These are phyloP conservation scores for Claviceps sp. DNA, from an alignment of 2,329 filamentous ascomycete species.

Conservation along the genomic window DNA sequence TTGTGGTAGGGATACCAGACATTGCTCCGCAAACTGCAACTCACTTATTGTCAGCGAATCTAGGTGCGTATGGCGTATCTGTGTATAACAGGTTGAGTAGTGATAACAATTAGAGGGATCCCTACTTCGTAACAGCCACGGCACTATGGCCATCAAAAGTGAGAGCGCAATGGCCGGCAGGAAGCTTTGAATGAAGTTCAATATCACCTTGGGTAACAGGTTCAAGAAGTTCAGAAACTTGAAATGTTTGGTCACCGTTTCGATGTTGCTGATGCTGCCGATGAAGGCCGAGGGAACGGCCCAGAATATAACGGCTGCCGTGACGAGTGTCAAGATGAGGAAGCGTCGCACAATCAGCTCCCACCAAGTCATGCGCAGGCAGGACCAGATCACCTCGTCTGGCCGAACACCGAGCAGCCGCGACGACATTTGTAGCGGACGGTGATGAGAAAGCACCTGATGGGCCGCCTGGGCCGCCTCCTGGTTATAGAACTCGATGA, in stretches of 20 bases:
- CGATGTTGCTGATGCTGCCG: constrained; percentile 74
- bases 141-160: constrained; percentile 75
- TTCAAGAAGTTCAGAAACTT: constrained; percentile 65
- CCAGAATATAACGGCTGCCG: constrained; percentile 78
- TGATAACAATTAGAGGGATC: not conserved
- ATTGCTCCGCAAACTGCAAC: constrained; percentile 56
- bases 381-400: constrained; percentile 75
- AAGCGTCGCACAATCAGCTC: constrained; percentile 63
- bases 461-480: constrained; percentile 75
- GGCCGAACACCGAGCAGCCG: constrained; percentile 75
- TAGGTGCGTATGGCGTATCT: not conserved
- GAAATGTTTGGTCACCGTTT: constrained; percentile 47
- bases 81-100: not conserved
- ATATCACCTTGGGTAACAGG: constrained; percentile 53
- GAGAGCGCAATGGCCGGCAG: constrained; percentile 68
- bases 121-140: constrained; percentile 56
- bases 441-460: constrained; percentile 78
- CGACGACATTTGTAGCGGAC: constrained; percentile 74
- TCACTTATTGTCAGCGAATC: constrained; percentile 6
- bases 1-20: constrained; percentile 65
- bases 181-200: constrained; percentile 74
- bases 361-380: constrained; percentile 76
- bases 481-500: constrained; percentile 79
- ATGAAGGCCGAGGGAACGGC: constrained; percentile 63
- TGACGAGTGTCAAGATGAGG: constrained; percentile 56